Percentiles rank a stretch among this genome's conserved stretches.
These are phyloP conservation scores for Hibiscus syriacus DNA, from an alignment of 345 rosid species.

Conservation along the genomic window DNA sequence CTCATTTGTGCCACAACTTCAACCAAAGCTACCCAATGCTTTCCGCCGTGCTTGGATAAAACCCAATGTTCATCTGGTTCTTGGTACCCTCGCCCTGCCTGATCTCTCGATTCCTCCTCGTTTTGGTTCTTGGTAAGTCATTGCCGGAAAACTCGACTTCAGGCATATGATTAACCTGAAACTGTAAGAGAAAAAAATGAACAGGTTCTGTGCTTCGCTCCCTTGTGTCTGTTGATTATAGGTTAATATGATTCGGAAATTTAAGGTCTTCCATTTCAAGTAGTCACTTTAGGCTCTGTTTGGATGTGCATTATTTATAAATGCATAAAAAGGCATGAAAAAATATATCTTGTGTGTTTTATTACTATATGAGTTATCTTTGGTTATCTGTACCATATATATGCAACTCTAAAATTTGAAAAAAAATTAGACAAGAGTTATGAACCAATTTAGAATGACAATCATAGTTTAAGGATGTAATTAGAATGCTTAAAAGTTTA, in stretches of 20 bases:
- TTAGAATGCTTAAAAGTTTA: too few species aligned
- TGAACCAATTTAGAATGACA: too few species aligned
- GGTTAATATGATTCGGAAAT: conserved; percentile 1
- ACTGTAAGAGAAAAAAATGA: conserved; percentile 37
- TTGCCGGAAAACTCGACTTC: conserved; percentile 23
- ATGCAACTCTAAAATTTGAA: too few species aligned
- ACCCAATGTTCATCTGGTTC: conserved; percentile 15
- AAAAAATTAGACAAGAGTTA: too few species aligned
- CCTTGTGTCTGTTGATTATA: conserved; percentile 11
- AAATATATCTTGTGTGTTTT: too few species aligned
- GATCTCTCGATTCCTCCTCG: conserved; percentile 21
- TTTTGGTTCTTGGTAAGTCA: conserved; percentile 34
- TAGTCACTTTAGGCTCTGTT: conserved; percentile 2
- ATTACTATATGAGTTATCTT: not conserved
- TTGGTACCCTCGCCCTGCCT: conserved; percentile 12
- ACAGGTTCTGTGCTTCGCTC: conserved; percentile 16
- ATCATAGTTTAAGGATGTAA: too few species aligned
- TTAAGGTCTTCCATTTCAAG: not conserved
- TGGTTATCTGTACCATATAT: too few species aligned
- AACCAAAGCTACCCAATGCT: conserved; percentile 12
- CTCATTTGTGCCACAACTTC: conserved; percentile 1
- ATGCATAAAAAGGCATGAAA: not conserved
- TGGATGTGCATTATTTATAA: conserved; percentile 4
- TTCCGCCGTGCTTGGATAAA: conserved; percentile 18
- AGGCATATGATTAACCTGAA: conserved; percentile 60